Evolutionary conservation across 148 eudicot genomes (phyloP).

Genomic region (Rhododendron williamsianum): DNA sequence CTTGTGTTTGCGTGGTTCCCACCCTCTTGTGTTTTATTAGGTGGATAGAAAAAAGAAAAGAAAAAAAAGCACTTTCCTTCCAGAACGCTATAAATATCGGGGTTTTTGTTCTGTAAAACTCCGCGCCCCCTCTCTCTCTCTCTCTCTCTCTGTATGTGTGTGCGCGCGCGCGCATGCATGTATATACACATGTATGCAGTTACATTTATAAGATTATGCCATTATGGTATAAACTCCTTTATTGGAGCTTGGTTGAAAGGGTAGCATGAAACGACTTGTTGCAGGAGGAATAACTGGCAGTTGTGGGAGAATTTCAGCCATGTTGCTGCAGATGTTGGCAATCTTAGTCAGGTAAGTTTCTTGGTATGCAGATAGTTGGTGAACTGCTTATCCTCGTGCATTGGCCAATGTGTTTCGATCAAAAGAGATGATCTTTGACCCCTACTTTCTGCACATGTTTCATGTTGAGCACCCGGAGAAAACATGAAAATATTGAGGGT

Average conservation of each 20-base stretch:
- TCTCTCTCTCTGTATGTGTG: neutral
- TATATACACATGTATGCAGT: neutral
- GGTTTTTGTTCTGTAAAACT: neutral
- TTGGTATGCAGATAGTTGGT: constrained; percentile 2
- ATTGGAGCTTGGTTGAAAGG: neutral
- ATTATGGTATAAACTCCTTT: neutral
- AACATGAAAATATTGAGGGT: neutral
- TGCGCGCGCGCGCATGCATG: neutral
- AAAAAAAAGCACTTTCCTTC: no score
- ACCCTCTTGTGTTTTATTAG: no score
- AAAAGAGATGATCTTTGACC: neutral
- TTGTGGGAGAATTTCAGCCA: constrained; percentile 90
- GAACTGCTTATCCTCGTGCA: neutral
- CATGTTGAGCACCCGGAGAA: neutral
- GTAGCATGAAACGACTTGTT: constrained; percentile 9
- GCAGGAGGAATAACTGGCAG: constrained; percentile 92
- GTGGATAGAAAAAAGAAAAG: no score
- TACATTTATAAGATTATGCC: neutral
- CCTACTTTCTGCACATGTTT: neutral
- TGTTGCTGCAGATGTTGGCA: constrained; percentile 80
- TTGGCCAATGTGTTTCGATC: neutral
- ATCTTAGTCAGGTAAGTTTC: constrained; percentile 52
- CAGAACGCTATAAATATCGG: no score
- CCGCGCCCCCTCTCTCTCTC: neutral
- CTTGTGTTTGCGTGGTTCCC: no score